Evolutionary conservation across 2,329 filamentous ascomycete genomes (phyloP), one percentile per base, ranked within the genome.

Genomic region (Trichoderma afroharzianum): DNA sequence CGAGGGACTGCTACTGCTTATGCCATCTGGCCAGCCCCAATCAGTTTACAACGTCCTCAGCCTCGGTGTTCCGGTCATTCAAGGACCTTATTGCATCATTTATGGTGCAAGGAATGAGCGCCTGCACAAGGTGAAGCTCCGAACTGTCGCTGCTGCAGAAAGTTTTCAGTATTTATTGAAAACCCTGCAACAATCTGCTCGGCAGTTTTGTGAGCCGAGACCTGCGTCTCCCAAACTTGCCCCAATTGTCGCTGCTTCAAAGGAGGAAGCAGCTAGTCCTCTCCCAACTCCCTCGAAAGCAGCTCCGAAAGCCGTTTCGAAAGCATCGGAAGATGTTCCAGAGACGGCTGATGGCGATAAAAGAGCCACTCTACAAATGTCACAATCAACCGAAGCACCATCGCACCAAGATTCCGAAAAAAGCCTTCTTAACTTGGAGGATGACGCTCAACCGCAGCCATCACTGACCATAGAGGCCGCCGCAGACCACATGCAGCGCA

Each of bases 1-100:
- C 9, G 55, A 73, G 11, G 78, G 73, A 3, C 71, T 72, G 4
- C 71, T 80, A 4, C 63, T 73, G 1, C 57, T 81, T 28, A 69
- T 70, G 1, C 71, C 59, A 3, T 39, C 71, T 4, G 62, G 43
- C 5, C 71, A 76, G 58, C 63, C 72, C 0, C n/a, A 72, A 4
- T 63, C 68, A 12, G 24, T 71, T 5, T 73, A 78, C 15, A 50
- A 75, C 33, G 74, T 78, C 5, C 61, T 78, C 1, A 72, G 77
- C 4, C 67, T 81, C 0, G 70, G 76, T 0, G 18, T 63, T 0
- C 75, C 75, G 0, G n/a, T 68, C 6, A 64, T 77, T 4, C 71
- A 76, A 7, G 76, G 72, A 1, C 55, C 74, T 7, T 75, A 72
- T 47, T 81, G 79, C 57, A 61, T 53, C 0, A 26, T 81, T 21